Conservation (phyloP, 2,329 filamentous ascomycete genomes). For the Talaromyces sp. region DNA sequence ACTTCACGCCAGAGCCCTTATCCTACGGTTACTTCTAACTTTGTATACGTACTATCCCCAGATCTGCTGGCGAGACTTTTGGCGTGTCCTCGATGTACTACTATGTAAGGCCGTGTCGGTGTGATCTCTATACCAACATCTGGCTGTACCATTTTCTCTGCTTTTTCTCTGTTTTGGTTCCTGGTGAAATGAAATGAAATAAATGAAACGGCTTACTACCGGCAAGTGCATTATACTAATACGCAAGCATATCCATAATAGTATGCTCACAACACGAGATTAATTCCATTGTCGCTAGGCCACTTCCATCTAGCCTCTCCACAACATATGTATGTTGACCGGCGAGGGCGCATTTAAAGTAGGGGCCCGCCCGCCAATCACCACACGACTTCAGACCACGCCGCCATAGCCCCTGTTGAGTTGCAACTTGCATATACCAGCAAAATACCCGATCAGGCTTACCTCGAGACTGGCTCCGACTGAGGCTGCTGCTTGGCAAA, state of each 20-base stretch:
- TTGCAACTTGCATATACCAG: neutral
- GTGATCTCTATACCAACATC: neutral
- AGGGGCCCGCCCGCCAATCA: neutral
- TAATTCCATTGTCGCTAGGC: too few relatives aligned
- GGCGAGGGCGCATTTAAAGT: constrained; percentile 8
- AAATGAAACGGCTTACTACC: neutral
- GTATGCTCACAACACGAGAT: neutral
- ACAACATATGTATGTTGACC: neutral
- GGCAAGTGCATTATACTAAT: neutral
- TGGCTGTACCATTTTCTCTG: neutral
- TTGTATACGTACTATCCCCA: neutral
- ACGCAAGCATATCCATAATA: too few relatives aligned
- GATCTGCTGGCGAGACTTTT: neutral
- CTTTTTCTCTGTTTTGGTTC: neutral
- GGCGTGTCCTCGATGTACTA: too few relatives aligned
- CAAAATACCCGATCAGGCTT: neutral
- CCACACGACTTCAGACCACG: neutral
- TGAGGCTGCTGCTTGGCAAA: neutral
- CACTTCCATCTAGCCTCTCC: too few relatives aligned
- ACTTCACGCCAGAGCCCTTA: neutral
- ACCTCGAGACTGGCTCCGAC: neutral
- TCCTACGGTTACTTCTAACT: neutral
- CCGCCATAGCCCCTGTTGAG: neutral
- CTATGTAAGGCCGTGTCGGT: neutral
- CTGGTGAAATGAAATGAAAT: neutral